phyloP scores from a whole-genome alignment of 306 rosid species.

The Phaseolus lunatus region DNA sequence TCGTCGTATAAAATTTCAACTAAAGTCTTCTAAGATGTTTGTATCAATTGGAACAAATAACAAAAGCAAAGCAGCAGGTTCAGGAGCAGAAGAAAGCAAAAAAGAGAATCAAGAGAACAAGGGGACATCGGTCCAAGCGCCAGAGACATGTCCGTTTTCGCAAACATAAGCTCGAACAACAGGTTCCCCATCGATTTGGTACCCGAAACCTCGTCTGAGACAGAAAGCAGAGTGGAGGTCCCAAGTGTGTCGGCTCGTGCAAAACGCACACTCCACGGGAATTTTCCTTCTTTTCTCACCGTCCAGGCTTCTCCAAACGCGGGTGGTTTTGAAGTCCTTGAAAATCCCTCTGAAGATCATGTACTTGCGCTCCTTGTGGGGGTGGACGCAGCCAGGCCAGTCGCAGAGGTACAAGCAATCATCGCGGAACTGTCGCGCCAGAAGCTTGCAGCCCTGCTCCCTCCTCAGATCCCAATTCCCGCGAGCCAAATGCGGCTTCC shows the following conservation, averaged over 20 bases:
- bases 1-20: too few relatives aligned
- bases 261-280: constrained; percentile 70
- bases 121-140: constrained; percentile 89
- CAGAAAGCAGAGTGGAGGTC: constrained; percentile 84
- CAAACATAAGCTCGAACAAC: constrained; percentile 90
- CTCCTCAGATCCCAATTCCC: constrained; percentile 71
- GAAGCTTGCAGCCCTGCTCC: constrained; percentile 77
- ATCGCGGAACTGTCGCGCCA: constrained; percentile 74
- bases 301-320: constrained; percentile 73
- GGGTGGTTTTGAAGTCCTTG: constrained; percentile 62
- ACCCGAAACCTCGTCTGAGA: constrained; percentile 71
- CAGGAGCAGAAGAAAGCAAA: neutral
- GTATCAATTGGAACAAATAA: neutral
- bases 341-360: constrained; percentile 82
- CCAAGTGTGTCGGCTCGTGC: constrained; percentile 67
- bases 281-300: constrained; percentile 66
- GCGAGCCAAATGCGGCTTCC: constrained; percentile 68
- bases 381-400: constrained; percentile 88
- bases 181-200: constrained; percentile 86
- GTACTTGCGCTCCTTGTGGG: constrained; percentile 73
- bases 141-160: constrained; percentile 90
- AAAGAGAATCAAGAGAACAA: constrained; percentile 53
- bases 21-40: neutral
- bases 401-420: constrained; percentile 74
- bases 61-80: neutral